These are phyloP conservation scores for Podospora appendiculata DNA, from an alignment of 495 filamentous ascomycete genomes.

Conservation along the genomic window DNA sequence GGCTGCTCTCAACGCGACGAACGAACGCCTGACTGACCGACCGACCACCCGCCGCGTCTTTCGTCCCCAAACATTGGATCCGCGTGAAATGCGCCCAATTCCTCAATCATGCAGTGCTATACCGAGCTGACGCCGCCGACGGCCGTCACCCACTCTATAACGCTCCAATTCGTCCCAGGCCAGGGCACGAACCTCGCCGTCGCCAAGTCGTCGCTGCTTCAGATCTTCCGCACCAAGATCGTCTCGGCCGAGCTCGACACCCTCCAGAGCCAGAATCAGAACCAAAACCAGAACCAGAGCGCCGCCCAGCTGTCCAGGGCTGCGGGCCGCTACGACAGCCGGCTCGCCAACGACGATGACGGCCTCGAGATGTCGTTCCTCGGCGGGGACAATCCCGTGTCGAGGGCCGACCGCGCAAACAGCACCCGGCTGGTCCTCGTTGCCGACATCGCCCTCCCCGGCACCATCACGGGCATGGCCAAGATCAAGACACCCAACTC, in stretches of 20 bases:
- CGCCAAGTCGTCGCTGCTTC: conserved; percentile 82
- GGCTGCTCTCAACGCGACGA: neutral
- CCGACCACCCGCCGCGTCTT: too few species aligned
- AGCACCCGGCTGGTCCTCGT: conserved; percentile 77
- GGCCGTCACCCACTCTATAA: conserved; percentile 82
- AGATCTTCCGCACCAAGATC: conserved; percentile 63
- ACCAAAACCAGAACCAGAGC: conserved; percentile 5
- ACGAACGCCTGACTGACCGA: too few species aligned
- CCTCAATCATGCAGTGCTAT: conserved; percentile 56
- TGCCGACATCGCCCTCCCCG: conserved; percentile 72
- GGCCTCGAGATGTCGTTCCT: conserved; percentile 53
- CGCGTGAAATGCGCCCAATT: conserved; percentile 16
- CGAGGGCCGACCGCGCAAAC: conserved; percentile 49
- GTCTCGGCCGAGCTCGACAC: conserved; percentile 47
- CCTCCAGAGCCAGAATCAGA: neutral
- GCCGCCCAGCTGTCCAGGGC: conserved; percentile 13
- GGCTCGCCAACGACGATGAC: conserved; percentile 47
- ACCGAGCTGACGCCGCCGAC: conserved; percentile 88
- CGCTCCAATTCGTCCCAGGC: conserved; percentile 65
- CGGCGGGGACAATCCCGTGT: conserved; percentile 44
- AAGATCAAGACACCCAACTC: conserved; percentile 61
- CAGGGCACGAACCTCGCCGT: conserved; percentile 77
- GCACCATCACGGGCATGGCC: conserved; percentile 74
- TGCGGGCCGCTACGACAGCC: conserved; percentile 32
- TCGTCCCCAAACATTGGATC: too few species aligned